Conservation (phyloP, 1,284 basidiomycete species). For the Microbotryum intermedium region DNA sequence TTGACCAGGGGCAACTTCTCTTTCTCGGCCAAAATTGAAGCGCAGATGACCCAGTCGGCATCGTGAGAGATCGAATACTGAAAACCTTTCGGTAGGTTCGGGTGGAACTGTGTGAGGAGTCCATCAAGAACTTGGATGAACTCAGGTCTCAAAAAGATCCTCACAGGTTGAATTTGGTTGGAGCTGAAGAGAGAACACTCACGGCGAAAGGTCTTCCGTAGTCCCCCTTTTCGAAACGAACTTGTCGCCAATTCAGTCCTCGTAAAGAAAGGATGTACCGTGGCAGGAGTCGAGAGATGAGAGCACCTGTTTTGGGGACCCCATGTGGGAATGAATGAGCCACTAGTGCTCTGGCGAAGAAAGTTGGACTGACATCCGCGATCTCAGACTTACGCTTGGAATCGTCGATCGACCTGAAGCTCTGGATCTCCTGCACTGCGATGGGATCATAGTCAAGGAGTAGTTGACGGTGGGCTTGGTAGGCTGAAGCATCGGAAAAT, state of each 20-base stretch:
- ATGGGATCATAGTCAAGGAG: background rate
- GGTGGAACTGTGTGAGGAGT: too few relatives aligned
- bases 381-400: constrained; percentile 13
- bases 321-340: background rate
- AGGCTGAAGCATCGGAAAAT: background rate
- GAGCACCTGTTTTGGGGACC: constrained; percentile 47
- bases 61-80: constrained; percentile 34
- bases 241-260: background rate
- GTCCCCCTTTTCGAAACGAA: background rate
- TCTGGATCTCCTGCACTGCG: background rate
- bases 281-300: constrained; percentile 62
- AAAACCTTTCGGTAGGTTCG: too few relatives aligned
- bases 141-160: too few relatives aligned
- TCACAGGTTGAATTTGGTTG: background rate
- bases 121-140: too few relatives aligned
- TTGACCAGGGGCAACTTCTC: constrained; percentile 45
- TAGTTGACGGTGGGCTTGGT: background rate
- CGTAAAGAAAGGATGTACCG: constrained; percentile 48
- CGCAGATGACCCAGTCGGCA: constrained; percentile 59
- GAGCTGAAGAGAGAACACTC: too few relatives aligned
- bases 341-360: too few relatives aligned
- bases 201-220: background rate
- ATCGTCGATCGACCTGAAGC: constrained; percentile 15
- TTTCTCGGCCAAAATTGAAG: constrained; percentile 42
- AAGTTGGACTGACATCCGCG: background rate